Percentiles rank a stretch among this genome's conserved stretches.
phyloP scores from a whole-genome alignment of 163 green algal genomes.

The Scenedesmus sp. region DNA sequence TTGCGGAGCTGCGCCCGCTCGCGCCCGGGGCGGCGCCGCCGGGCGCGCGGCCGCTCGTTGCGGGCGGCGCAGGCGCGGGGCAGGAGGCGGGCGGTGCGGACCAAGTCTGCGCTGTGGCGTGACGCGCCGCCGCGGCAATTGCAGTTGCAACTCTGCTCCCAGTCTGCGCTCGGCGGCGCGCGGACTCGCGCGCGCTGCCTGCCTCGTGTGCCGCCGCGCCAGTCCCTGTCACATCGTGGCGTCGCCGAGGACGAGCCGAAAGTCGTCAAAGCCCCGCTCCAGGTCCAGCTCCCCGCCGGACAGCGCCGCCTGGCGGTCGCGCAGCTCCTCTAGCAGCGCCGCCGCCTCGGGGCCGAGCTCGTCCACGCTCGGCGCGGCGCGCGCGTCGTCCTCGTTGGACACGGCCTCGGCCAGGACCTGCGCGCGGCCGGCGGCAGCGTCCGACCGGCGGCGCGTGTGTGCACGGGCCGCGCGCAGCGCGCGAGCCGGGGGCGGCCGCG shows the following conservation, averaged over 20 bases:
- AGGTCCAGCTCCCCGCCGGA: slow-evolving; percentile 46
- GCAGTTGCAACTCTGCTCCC: too few relatives aligned
- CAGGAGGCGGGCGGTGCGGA: too few relatives aligned
- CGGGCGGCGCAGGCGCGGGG: too few relatives aligned
- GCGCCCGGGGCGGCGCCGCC: too few relatives aligned
- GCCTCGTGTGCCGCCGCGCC: too few relatives aligned
- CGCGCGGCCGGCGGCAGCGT: background rate
- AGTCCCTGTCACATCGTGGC: slow-evolving; percentile 59
- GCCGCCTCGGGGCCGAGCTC: slow-evolving; percentile 37
- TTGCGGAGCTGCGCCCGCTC: slow-evolving; percentile 10
- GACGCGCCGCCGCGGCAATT: too few relatives aligned
- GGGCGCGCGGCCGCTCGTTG: too few relatives aligned
- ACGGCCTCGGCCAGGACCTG: slow-evolving; percentile 64
- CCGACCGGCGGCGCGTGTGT: too few relatives aligned
- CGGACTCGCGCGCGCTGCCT: too few relatives aligned
- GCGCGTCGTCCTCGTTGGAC: slow-evolving; percentile 35
- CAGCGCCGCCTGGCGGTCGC: slow-evolving; percentile 48
- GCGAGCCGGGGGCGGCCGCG: background rate
- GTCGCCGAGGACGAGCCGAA: slow-evolving; percentile 58
- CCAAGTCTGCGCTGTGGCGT: too few relatives aligned
- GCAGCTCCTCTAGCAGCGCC: slow-evolving; percentile 57
- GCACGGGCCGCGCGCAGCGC: too few relatives aligned
- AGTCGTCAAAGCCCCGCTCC: slow-evolving; percentile 63
- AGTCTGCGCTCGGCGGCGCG: too few relatives aligned
- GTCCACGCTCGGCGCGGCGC: slow-evolving; percentile 1